These are phyloP conservation scores for Helotiales sp. DNA, from an alignment of 2,329 filamentous ascomycete species.

Conservation along the genomic window DNA sequence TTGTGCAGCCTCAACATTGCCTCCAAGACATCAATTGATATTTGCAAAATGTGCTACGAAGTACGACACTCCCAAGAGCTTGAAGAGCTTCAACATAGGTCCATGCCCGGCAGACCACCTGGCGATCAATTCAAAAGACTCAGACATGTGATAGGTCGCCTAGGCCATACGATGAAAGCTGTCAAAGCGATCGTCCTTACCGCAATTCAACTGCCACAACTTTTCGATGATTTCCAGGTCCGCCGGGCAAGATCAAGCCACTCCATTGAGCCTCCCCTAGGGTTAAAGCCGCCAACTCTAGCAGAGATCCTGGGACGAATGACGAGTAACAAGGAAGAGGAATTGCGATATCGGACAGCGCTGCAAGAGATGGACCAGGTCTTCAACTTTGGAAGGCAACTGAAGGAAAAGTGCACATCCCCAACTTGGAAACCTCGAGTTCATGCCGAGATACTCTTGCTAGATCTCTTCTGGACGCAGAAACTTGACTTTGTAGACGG, in stretches of 20 bases:
- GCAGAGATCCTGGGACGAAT: neutral
- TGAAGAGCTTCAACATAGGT: neutral
- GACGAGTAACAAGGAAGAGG: neutral
- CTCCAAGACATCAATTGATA: too few relatives aligned
- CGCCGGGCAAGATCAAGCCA: neutral
- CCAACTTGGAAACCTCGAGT: neutral
- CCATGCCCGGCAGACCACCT: too few relatives aligned
- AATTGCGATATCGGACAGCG: neutral
- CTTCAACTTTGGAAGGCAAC: neutral
- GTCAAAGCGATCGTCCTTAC: neutral
- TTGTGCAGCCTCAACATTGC: too few relatives aligned
- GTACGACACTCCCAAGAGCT: neutral
- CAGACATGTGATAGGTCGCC: neutral
- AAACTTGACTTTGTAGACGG: neutral
- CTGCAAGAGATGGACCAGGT: neutral
- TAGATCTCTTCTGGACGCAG: neutral
- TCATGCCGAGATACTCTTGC: neutral
- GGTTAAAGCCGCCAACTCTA: neutral
- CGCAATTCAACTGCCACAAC: neutral
- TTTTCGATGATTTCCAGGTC: neutral
- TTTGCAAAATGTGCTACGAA: too few relatives aligned
- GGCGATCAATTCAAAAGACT: neutral
- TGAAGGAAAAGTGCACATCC: neutral
- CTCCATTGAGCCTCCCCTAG: neutral
- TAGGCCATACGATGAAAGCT: neutral